Evolutionary conservation across 2,329 filamentous ascomycete species (phyloP).

Genomic region (Colletotrichum noveboracense): DNA sequence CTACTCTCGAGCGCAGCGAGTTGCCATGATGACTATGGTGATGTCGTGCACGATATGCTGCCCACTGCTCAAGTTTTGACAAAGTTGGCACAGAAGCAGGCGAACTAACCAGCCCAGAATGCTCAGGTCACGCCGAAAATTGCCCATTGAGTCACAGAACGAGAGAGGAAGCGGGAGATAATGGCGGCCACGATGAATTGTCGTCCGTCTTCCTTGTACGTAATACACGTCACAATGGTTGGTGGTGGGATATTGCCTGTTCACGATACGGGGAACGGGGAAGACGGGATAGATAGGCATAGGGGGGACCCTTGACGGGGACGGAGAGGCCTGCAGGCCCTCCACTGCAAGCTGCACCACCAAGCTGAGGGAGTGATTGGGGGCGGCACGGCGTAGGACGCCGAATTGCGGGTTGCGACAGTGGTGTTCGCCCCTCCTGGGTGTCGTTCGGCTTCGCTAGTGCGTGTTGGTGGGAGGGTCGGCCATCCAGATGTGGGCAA

Average conservation of each 20-base stretch:
- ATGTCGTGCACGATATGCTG: background rate
- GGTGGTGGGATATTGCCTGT: slow-evolving; percentile 13
- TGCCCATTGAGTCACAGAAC: background rate
- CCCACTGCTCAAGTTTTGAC: background rate
- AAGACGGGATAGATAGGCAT: background rate
- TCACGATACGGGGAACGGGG: background rate
- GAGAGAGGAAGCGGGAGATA: background rate
- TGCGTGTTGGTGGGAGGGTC: background rate
- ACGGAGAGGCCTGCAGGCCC: background rate
- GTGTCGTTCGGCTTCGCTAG: background rate
- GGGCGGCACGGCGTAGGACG: background rate
- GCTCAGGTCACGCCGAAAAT: background rate
- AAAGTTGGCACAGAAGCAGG: background rate
- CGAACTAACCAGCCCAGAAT: background rate
- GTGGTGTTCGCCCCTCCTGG: background rate
- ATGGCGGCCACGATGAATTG: background rate
- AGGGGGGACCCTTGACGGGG: background rate
- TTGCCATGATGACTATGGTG: background rate
- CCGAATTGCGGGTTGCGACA: background rate
- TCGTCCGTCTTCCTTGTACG: slow-evolving; percentile 13
- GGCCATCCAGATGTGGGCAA: background rate
- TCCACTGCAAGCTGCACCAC: background rate
- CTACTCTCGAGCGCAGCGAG: background rate
- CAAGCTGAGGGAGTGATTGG: background rate
- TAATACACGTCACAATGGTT: background rate